phyloP scores from a whole-genome alignment of 73 alveolate species.

The Paramecium primaurelia region DNA sequence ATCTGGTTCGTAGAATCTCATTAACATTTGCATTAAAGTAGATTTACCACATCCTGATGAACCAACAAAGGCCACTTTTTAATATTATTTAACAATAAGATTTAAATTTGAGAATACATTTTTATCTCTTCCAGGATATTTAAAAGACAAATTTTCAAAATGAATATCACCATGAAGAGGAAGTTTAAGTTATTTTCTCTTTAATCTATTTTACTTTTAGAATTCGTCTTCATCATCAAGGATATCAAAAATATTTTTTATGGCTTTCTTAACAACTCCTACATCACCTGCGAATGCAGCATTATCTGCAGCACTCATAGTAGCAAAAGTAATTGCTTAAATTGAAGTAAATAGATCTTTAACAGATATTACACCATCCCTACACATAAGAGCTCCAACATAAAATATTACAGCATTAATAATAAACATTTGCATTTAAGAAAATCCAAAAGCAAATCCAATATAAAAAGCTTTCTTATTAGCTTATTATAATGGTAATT shows the following conservation, averaged over 20 bases:
- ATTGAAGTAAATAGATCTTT: constrained; percentile 72
- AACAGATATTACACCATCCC: constrained; percentile 54
- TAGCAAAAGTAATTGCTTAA: constrained; percentile 75
- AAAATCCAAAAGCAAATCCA: constrained; percentile 79
- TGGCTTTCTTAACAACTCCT: constrained; percentile 60
- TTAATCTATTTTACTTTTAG: neutral
- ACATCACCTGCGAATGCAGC: constrained; percentile 70
- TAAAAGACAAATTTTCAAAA: constrained; percentile 78
- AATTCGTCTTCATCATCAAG: constrained; percentile 49
- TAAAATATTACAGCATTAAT: constrained; percentile 73
- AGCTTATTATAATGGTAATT: constrained; percentile 21
- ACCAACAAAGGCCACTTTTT: constrained; percentile 86
- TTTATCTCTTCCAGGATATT: constrained; percentile 72
- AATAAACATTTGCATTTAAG: constrained; percentile 67
- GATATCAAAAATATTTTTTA: constrained; percentile 34
- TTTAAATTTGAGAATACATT: constrained; percentile 65
- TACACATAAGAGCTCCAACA: constrained; percentile 70
- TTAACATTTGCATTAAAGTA: constrained; percentile 55
- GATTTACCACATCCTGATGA: constrained; percentile 87
- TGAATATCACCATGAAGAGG: constrained; percentile 77
- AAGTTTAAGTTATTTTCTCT: neutral
- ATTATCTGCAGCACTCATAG: constrained; percentile 74
- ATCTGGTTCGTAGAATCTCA: too few species aligned
- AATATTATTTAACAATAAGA: constrained; percentile 64
- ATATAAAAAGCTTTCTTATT: constrained; percentile 60